Percentiles rank a stretch among this genome's conserved stretches.
These are phyloP conservation scores for Penicillium fuscoglaucum DNA, from an alignment of 2,329 filamentous ascomycete species.

Conservation along the genomic window DNA sequence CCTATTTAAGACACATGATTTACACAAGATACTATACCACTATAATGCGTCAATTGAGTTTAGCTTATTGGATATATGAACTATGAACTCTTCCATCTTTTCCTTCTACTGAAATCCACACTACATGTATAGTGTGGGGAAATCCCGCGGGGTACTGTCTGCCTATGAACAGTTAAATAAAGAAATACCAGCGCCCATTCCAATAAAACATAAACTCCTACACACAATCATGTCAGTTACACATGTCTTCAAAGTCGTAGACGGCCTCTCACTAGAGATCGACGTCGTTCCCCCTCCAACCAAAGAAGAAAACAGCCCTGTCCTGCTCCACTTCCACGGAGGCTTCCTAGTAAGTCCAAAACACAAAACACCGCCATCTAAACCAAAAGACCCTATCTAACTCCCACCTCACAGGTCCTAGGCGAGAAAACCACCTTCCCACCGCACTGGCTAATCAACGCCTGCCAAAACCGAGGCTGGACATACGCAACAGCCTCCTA, in stretches of 20 bases:
- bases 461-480: conserved; percentile 12
- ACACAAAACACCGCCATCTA: not conserved
- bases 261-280: not conserved
- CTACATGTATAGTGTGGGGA: not conserved
- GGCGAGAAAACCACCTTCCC: conserved; percentile 7
- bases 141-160: not conserved
- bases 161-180: not conserved
- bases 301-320: not conserved
- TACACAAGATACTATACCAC: not conserved
- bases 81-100: not conserved
- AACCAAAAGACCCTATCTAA: not conserved
- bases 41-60: not conserved
- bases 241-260: not conserved
- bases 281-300: not conserved
- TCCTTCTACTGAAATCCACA: no score
- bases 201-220: not conserved
- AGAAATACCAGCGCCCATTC: not conserved
- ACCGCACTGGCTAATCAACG: conserved; percentile 14
- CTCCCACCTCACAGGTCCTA: not conserved
- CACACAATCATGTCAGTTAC: not conserved
- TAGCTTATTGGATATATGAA: not conserved
- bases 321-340: conserved; percentile 7
- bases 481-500: conserved; percentile 16
- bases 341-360: conserved; percentile 2
- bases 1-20: not conserved